Base-by-base conservation (phyloP, 495 filamentous ascomycete genomes). In the Neurospora sp. region DNA sequence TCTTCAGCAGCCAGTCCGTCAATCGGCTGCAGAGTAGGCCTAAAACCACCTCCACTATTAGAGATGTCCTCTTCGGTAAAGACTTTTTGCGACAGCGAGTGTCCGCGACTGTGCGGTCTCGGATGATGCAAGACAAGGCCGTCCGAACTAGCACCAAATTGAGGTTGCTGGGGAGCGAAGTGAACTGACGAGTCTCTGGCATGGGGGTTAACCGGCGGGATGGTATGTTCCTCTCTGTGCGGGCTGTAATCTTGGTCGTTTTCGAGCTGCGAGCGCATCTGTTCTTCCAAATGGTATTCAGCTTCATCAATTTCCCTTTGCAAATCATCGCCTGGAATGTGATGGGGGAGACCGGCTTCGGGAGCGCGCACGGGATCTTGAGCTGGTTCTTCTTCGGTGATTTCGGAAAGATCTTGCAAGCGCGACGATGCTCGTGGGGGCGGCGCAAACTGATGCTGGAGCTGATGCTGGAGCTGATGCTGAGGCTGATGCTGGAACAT, bases 291-390 rank as follows among this genome's bases (percentile, higher is more conserved):
- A 72, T 94, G 92, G 76, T 96, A 93, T 72, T 96, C 91, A n/a
- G 89, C 88, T 78, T 93, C 90, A 69, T 96, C 92, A 61, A 97
- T 89, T 74, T 96, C 94, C 77, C 91, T 89, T 80, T 97, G 93
- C 38, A 98, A 84, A 40, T 88, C 92, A 44, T 84, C 79, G 72
- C 76, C 85, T 61, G 81, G 82, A 40, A 83, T 87, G 75, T 81
- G 85, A 40, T 75, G 79, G 40, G 81, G 73, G 59, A 83, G 83
- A 22, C 76, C 73, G 1, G 84, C 83, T 73, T 87, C 85, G 3
- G 85, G 84, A 3, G 82, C 84, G 74, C 86, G 84, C 4, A 84
- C 82, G 2, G 83, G 82, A 38, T 80, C 86, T 76, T 87, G 84
- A 38, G 72, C 75, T 9, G 77, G 73, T 1, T 83, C 81, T 71